Conservation (phyloP, 208 protist genomes). For the Herpetomonas muscarum region DNA sequence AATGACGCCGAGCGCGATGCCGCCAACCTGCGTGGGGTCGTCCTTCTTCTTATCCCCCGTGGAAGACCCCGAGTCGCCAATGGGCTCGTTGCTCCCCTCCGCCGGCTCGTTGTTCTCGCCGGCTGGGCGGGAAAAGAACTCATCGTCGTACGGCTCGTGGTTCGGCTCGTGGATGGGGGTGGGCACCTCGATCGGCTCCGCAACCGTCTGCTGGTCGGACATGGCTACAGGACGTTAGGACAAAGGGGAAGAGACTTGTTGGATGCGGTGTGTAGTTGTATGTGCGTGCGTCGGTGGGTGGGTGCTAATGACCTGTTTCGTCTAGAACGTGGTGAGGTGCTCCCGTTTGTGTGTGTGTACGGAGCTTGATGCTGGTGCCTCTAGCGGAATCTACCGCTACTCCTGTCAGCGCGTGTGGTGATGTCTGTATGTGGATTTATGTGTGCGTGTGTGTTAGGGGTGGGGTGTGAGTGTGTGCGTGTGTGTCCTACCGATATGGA, state of each 20-base stretch:
- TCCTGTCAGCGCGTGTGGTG: neutral
- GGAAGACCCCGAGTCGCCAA: too few relatives aligned
- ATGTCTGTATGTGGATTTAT: neutral
- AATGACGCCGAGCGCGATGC: slow-evolving; percentile 1
- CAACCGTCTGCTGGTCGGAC: neutral
- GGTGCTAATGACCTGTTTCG: too few relatives aligned
- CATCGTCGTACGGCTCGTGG: neutral
- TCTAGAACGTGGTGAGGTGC: too few relatives aligned
- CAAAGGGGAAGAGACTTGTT: neutral
- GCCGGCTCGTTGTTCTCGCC: slow-evolving; percentile 1
- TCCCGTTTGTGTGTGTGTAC: too few relatives aligned
- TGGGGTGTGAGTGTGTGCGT: neutral
- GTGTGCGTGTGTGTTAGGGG: neutral
- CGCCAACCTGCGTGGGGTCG: neutral
- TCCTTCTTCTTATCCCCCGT: neutral
- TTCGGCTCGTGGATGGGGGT: slow-evolving; percentile 3
- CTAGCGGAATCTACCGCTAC: too few relatives aligned
- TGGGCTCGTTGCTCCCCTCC: neutral
- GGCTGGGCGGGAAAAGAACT: neutral
- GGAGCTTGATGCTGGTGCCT: too few relatives aligned
- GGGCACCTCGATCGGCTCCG: slow-evolving; percentile 1
- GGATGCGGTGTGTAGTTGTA: too few relatives aligned
- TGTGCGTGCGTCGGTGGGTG: too few relatives aligned
- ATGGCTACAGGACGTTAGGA: neutral
- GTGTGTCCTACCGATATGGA: neutral